Conservation (phyloP, 2,329 filamentous ascomycete species). For the Fusarium cicatricum region DNA sequence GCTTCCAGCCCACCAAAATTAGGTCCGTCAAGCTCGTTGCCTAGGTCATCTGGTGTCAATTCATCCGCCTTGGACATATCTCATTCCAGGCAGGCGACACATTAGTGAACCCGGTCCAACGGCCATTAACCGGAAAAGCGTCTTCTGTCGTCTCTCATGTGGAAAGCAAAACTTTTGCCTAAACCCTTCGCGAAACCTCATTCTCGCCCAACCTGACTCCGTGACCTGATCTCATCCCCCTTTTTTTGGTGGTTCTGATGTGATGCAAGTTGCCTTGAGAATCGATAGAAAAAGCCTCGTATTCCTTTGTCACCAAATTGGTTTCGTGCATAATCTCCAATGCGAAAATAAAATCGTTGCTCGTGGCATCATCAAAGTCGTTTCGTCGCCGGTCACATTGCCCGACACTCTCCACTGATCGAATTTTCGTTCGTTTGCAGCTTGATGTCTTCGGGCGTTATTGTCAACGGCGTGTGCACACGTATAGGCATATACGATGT, state of each 20-base stretch:
- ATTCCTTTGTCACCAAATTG: slow-evolving; percentile 23
- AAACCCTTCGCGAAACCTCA: slow-evolving; percentile 16
- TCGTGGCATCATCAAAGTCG: slow-evolving; percentile 42
- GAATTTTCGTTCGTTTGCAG: slow-evolving; percentile 37
- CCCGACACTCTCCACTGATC: slow-evolving; percentile 31
- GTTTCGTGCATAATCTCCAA: slow-evolving; percentile 26
- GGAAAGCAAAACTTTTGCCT: slow-evolving; percentile 38
- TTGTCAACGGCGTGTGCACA: slow-evolving; percentile 37
- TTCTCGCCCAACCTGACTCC: slow-evolving; percentile 18
- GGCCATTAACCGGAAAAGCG: slow-evolving; percentile 29
- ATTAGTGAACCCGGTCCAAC: slow-evolving; percentile 20
- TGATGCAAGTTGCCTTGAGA: slow-evolving; percentile 24
- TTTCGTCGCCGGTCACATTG: slow-evolving; percentile 37
- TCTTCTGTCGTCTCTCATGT: slow-evolving; percentile 26
- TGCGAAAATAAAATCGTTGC: slow-evolving; percentile 35
- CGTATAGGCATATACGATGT: slow-evolving; percentile 48
- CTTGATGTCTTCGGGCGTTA: slow-evolving; percentile 32
- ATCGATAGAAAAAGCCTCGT: slow-evolving; percentile 25
- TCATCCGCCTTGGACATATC: slow-evolving; percentile 34
- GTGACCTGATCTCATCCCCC: slow-evolving; percentile 13
- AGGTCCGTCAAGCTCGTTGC: slow-evolving; percentile 33
- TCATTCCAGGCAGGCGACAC: slow-evolving; percentile 36
- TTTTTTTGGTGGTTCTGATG: slow-evolving; percentile 29
- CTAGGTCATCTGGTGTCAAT: slow-evolving; percentile 17
- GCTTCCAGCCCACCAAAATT: slow-evolving; percentile 32